Evolutionary conservation across 2,329 filamentous ascomycete genomes (phyloP).

Genomic region (Sclerotinia nivalis): DNA sequence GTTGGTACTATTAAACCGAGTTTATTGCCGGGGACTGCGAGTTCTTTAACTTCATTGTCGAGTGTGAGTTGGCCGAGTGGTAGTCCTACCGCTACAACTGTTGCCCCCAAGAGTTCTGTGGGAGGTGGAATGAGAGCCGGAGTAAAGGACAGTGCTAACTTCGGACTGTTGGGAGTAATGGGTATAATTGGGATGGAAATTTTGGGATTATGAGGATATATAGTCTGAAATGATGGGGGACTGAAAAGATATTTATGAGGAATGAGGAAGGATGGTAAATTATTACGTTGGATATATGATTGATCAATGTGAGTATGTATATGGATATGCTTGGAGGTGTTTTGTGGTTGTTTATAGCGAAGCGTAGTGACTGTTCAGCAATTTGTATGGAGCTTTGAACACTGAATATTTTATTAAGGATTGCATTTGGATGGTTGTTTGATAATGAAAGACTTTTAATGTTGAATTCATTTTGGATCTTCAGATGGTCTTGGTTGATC

Average conservation of each 20-base stretch:
- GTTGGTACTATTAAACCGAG: neutral
- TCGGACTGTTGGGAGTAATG: neutral
- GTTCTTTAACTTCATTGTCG: neutral
- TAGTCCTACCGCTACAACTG: neutral
- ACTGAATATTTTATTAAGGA: neutral
- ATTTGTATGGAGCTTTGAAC: neutral
- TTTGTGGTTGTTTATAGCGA: neutral
- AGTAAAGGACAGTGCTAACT: too few relatives aligned
- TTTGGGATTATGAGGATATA: neutral
- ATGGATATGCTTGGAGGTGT: too few relatives aligned
- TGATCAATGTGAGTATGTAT: neutral
- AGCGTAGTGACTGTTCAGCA: neutral
- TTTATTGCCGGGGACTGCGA: neutral
- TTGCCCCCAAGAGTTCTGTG: neutral
- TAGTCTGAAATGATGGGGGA: neutral
- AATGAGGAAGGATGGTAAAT: neutral
- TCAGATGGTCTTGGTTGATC: too few relatives aligned
- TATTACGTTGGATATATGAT: neutral
- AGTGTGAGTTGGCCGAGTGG: slow-evolving; percentile 1
- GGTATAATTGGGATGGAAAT: neutral
- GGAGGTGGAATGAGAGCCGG: neutral
- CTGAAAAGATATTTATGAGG: neutral
- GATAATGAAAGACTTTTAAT: too few relatives aligned
- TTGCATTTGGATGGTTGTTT: neutral
- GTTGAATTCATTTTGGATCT: too few relatives aligned